phyloP scores from a whole-genome alignment of 2,329 filamentous ascomycete genomes.

The Davidsoniella australis region DNA sequence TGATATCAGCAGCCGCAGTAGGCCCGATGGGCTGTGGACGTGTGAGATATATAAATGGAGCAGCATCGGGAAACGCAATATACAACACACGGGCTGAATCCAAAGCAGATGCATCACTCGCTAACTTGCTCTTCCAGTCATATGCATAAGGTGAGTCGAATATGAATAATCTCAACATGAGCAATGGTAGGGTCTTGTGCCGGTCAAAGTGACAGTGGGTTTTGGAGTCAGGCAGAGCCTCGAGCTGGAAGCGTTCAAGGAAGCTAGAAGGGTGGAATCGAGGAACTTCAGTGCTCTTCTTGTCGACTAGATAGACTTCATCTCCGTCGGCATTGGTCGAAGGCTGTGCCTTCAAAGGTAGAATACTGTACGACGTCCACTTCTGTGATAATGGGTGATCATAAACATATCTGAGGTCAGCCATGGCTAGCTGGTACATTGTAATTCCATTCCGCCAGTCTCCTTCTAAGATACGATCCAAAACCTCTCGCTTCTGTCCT shows the following conservation, averaged over 20 bases:
- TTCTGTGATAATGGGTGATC: slow-evolving; percentile 46
- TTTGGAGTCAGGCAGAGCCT: slow-evolving; percentile 64
- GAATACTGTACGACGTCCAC: slow-evolving; percentile 46
- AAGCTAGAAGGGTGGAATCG: slow-evolving; percentile 71
- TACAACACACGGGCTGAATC: slow-evolving; percentile 52
- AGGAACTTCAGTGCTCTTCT: slow-evolving; percentile 36
- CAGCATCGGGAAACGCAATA: slow-evolving; percentile 65
- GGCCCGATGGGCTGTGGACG: slow-evolving; percentile 29
- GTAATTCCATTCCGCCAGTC: slow-evolving; percentile 50
- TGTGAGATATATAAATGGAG: slow-evolving; percentile 55
- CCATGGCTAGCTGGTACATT: slow-evolving; percentile 51
- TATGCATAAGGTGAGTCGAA: slow-evolving; percentile 56
- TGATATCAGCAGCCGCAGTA: slow-evolving; percentile 32
- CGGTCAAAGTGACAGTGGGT: slow-evolving; percentile 67
- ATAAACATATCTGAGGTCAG: slow-evolving; percentile 49
- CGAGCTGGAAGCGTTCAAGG: slow-evolving; percentile 54
- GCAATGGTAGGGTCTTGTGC: slow-evolving; percentile 49
- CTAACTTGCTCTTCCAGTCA: slow-evolving; percentile 11
- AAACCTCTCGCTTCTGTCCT: slow-evolving; percentile 44
- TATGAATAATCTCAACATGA: slow-evolving; percentile 63
- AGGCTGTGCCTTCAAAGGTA: slow-evolving; percentile 29
- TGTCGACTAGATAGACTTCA: slow-evolving; percentile 20
- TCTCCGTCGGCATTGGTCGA: slow-evolving; percentile 17
- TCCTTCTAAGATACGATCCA: slow-evolving; percentile 47
- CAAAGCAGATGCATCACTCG: slow-evolving; percentile 3